Base-by-base conservation (phyloP, 2,329 filamentous ascomycete genomes). In the Cladosporium sp. region DNA sequence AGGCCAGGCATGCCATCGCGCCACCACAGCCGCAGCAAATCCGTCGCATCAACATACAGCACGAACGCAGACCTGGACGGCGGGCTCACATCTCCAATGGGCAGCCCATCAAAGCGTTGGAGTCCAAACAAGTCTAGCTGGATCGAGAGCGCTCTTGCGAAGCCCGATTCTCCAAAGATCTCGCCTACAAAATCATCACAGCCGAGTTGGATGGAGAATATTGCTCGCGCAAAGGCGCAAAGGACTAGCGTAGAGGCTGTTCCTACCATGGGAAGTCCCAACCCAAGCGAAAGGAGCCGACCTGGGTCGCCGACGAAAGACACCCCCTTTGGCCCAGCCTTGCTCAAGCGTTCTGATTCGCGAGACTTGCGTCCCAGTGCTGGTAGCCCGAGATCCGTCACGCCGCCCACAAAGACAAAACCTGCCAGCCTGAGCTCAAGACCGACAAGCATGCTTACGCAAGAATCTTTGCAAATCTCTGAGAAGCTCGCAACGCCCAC, bases 121-220 rank as follows among this genome's bases (percentile, higher is more conserved):
- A 97, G 66, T 51, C 93, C 95, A 7, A 93, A 87, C 24, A 99
- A 99, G 77, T 88, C 79, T 11, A 95, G 88, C 67, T 99, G 93
- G 93, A 78, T 99, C 24, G 95, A 99, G 68, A 95, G 86, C 63
- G 92, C 92, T 12, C 74, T 99, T 58, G 37, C 42, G 65, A 92
- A 90, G 63, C 87, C 88, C 1, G 92, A 97, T 50, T 88, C 88
- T 27, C 86, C 91, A 11, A 88, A 88, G 64, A 77, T 77, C 15
- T 73, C 78, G 34, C 75, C 82, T 2, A 72, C 64, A 17, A 59
- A 58, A 48, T 63, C 65, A 19, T 40, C 61, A 18, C 78, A 95
- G 63, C 88, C 92, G n/a, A 79, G 86, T n/a, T 96, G 92, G 92
- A 91, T 91, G 83, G 82, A 85, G n/a, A 88, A 95, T 64, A 75